Conservation (phyloP, 2,329 filamentous ascomycete species). For the Pseudofabraea citricarpa region DNA sequence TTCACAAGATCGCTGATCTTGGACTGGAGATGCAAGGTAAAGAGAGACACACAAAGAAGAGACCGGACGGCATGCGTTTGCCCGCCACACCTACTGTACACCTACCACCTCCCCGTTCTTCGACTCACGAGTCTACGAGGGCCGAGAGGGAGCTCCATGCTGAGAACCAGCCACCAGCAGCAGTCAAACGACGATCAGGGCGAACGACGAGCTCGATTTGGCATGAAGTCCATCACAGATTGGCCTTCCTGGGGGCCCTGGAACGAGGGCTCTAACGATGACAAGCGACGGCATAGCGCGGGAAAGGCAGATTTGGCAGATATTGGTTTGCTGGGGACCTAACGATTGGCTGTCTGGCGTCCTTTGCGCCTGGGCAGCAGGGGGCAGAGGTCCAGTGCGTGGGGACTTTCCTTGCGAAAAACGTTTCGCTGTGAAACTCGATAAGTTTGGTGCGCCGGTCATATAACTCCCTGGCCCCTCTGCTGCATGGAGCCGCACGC, state of each 20-base stretch:
- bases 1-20: no score
- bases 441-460: neutral
- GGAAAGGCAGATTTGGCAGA: constrained; percentile 7
- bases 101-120: neutral
- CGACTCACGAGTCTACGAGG: neutral
- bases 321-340: neutral
- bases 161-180: neutral
- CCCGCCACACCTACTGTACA: neutral
- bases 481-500: no score
- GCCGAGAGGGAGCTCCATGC: neutral
- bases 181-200: constrained; percentile 12
- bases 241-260: constrained; percentile 7
- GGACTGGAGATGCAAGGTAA: constrained; percentile 1
- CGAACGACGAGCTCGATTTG: constrained; percentile 8
- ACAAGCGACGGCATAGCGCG: constrained; percentile 12
- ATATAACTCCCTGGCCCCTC: no score
- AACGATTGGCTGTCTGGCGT: neutral
- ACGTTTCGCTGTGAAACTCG: neutral
- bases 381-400: neutral
- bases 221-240: constrained; percentile 7
- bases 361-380: neutral
- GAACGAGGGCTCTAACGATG: constrained; percentile 21
- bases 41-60: constrained; percentile 1
- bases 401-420: neutral
- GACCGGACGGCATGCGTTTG: neutral